These are phyloP conservation scores for Collybia sp. DNA, from an alignment of 768 basidiomycete species.

Conservation along the genomic window DNA sequence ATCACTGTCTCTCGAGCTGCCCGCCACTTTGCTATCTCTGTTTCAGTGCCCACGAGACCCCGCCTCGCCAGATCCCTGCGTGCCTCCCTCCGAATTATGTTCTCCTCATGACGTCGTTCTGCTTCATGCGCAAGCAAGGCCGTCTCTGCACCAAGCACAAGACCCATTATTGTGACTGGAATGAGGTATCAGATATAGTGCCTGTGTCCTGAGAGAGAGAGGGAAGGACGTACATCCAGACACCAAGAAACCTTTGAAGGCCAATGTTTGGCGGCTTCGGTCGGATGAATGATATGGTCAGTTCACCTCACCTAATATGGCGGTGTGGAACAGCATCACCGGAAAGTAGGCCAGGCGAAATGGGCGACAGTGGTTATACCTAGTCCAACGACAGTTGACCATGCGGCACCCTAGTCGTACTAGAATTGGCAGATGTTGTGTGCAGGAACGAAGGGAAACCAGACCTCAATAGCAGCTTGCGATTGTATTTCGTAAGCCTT, in stretches of 20 bases:
- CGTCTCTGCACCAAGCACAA: slow-evolving; percentile 72
- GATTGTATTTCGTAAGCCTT: slow-evolving; percentile 56
- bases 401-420: slow-evolving; percentile 45
- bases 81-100: slow-evolving; percentile 66
- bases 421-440: slow-evolving; percentile 7
- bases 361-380: slow-evolving; percentile 63
- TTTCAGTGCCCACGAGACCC: slow-evolving; percentile 78
- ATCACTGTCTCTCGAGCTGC: slow-evolving; percentile 19
- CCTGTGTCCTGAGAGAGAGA: slow-evolving; percentile 7
- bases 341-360: slow-evolving; percentile 68
- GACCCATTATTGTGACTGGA: slow-evolving; percentile 57
- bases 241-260: slow-evolving; percentile 78
- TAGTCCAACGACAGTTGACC: slow-evolving; percentile 48
- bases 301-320: neutral
- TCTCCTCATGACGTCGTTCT: slow-evolving; percentile 60
- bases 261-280: slow-evolving; percentile 68
- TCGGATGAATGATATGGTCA: slow-evolving; percentile 1
- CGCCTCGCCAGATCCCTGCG: slow-evolving; percentile 68
- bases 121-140: slow-evolving; percentile 72
- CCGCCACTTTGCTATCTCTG: slow-evolving; percentile 81
- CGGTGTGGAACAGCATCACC: slow-evolving; percentile 30
- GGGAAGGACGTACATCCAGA: slow-evolving; percentile 54
- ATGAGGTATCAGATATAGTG: neutral
- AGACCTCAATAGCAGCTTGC: slow-evolving; percentile 51
- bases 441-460: slow-evolving; percentile 14